A percentile compares a stretch with the other conserved stretches of the same genome.
Conservation (phyloP, 1,139 yeast genomes). For the Sugiyamaella japonica region DNA sequence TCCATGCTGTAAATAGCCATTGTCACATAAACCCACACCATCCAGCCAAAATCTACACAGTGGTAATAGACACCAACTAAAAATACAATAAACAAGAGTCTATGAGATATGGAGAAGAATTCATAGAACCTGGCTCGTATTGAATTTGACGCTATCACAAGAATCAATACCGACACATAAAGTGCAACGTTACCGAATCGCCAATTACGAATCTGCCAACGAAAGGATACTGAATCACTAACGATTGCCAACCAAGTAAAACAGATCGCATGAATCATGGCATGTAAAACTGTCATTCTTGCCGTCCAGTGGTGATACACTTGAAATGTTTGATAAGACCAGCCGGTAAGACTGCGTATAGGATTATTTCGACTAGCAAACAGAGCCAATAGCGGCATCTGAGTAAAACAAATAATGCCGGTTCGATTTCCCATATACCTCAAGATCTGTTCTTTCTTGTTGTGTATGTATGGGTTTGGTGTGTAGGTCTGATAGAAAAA, state of each 20-base stretch:
- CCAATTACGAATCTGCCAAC: constrained; percentile 49
- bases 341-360: constrained; percentile 56
- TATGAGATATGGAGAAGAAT: constrained; percentile 40
- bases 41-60: constrained; percentile 51
- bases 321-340: constrained; percentile 65
- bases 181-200: constrained; percentile 44
- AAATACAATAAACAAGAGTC: constrained; percentile 45
- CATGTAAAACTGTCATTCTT: constrained; percentile 52
- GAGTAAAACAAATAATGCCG: constrained; percentile 58
- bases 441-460: constrained; percentile 34
- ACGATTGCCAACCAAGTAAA: constrained; percentile 42
- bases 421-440: constrained; percentile 57
- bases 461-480: constrained; percentile 29
- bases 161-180: constrained; percentile 30
- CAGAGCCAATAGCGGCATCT: constrained; percentile 54
- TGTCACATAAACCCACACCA: constrained; percentile 45
- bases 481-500: constrained; percentile 25
- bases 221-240: constrained; percentile 40
- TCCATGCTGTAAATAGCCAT: constrained; percentile 45
- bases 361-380: constrained; percentile 67
- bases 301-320: constrained; percentile 66
- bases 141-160: constrained; percentile 18
- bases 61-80: constrained; percentile 45
- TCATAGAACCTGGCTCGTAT: constrained; percentile 48
- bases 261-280: constrained; percentile 40